Base-by-base conservation (phyloP, 1,284 basidiomycete genomes). In the Ustilago shanxiensis region DNA sequence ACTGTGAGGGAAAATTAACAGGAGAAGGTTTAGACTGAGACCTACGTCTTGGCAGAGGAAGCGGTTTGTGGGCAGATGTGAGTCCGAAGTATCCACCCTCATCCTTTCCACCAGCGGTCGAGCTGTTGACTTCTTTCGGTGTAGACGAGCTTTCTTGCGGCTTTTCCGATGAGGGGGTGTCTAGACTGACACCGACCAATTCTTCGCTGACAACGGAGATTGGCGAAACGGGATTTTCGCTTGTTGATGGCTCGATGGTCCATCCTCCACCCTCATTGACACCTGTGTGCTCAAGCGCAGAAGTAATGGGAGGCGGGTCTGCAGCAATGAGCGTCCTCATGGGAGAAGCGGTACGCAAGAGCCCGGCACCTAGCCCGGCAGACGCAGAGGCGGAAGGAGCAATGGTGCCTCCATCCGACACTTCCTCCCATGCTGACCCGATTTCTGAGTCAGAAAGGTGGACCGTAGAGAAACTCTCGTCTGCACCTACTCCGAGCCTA, bases 361-460 rank as follows among this genome's bases (percentile, higher is more conserved):
- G 14, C 1, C 22, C 50, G 29, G 51, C 31, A 2, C 10, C 47
- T 8, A 35, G 16, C 16, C 51, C 35, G 22, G 51, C 56, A 28
- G 57, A 47, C 31, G 22, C 55, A 6, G 61, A 70, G 2, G 35
- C 44, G 2, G 61, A 72, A 3, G 65, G 55, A 2, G 75, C 70
- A 28, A 77, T 69, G 14, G 75, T 77, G 35, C 75, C 75, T 2
- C 71, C 75, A n/a, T 77, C 75, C n/a, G 75, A 77, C 8, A 77
- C 66, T 53, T 77, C 75, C 53, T 77, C 75, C 75, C 75, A 77
- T 4, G 53, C 75, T 8, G 75, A 77, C 13, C 68, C 75, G 0
- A 62, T 53, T 44, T 77, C 75, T 14, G 75, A 70, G 24, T 73
- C 75, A 14, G 70, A 73, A 2, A 72, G 63, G 24, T 69, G 56